Percentiles rank a stretch among this genome's conserved stretches.
Evolutionary conservation across 1,284 basidiomycete species (phyloP).

Genomic region (Cryptococcus sp.): DNA sequence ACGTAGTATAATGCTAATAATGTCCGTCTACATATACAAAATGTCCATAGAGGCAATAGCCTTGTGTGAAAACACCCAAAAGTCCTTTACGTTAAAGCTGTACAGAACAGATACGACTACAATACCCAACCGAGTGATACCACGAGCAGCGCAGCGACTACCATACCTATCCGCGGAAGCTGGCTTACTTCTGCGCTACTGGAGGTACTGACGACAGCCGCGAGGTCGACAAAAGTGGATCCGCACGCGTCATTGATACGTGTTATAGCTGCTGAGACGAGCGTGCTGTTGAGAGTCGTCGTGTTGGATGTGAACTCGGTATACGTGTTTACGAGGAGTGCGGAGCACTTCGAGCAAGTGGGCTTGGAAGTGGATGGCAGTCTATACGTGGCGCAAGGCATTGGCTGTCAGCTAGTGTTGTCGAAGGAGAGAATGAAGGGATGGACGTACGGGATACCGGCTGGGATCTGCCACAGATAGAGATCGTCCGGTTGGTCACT

Average conservation of each 20-base stretch:
- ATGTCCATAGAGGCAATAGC: too few species aligned
- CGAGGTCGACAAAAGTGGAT: conserved; percentile 29
- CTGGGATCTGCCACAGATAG: conserved; percentile 47
- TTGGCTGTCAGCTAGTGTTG: background rate
- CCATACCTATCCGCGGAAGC: too few species aligned
- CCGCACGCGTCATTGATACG: conserved; percentile 43
- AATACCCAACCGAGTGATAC: too few species aligned
- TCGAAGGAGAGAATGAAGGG: background rate
- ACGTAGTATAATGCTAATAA: too few species aligned
- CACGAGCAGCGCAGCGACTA: too few species aligned
- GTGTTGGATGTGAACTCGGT: conserved; percentile 24
- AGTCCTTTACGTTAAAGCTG: too few species aligned
- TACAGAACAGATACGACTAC: too few species aligned
- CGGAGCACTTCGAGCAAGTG: conserved; percentile 48
- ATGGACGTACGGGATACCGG: conserved; percentile 45
- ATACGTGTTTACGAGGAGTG: conserved; percentile 39
- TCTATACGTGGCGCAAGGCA: conserved; percentile 18
- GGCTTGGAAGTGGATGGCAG: conserved; percentile 42
- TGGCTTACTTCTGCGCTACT: too few species aligned
- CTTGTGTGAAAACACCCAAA: too few species aligned
- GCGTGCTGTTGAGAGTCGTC: conserved; percentile 39
- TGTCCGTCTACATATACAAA: too few species aligned
- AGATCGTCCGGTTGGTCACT: conserved; percentile 44
- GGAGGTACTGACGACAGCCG: background rate
- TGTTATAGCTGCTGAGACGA: conserved; percentile 31